Percentiles rank a stretch among this genome's conserved stretches.
Evolutionary conservation across 306 rosid genomes (phyloP).

Genomic region (Cucurbita argyrosperma): DNA sequence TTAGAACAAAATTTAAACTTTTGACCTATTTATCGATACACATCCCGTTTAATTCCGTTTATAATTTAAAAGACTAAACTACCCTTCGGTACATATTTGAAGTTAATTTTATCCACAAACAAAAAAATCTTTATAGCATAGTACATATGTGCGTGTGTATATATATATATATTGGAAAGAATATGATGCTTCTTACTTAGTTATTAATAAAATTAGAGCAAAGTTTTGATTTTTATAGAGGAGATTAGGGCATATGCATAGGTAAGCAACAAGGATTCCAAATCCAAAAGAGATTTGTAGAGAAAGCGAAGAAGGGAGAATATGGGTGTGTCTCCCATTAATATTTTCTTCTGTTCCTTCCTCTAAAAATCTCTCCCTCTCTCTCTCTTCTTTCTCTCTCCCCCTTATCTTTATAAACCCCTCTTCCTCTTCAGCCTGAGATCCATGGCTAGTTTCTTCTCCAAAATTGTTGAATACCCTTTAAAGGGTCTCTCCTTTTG

Average conservation of each 20-base stretch:
- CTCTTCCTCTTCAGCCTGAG: not conserved
- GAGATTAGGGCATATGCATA: constrained; percentile 2
- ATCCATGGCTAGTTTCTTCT: not conserved
- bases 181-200: not conserved
- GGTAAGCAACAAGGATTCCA: not conserved
- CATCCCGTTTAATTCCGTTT: too few relatives aligned
- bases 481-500: not conserved
- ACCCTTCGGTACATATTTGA: too few relatives aligned
- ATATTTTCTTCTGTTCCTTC: not conserved
- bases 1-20: too few relatives aligned
- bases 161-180: not conserved
- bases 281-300: not conserved
- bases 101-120: not conserved
- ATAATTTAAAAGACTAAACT: too few relatives aligned
- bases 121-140: not conserved
- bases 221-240: not conserved
- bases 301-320: not conserved
- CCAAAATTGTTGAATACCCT: not conserved
- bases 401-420: constrained; percentile 9
- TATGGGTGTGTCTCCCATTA: constrained; percentile 7
- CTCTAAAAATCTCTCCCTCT: not conserved
- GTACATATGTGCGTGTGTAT: not conserved
- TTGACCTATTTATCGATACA: too few relatives aligned
- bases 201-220: not conserved
- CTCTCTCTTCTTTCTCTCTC: not conserved